phyloP scores from a whole-genome alignment of 805 yeast genomes.

The Lachancea sp. region DNA sequence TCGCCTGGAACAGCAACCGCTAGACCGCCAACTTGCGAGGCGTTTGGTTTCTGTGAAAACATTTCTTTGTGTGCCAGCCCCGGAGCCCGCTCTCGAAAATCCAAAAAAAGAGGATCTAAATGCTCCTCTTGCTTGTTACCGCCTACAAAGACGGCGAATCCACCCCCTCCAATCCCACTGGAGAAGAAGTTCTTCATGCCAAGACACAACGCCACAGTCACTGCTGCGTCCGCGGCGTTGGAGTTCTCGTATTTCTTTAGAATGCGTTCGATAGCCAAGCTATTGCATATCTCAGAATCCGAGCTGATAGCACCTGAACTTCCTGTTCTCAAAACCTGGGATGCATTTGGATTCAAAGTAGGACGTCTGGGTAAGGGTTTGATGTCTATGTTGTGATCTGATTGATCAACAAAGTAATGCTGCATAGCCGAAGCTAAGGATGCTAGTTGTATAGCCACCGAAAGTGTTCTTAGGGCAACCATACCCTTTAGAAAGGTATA shows the following conservation, averaged over 20 bases:
- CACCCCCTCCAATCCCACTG: conserved; percentile 94
- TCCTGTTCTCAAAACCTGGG: conserved; percentile 20
- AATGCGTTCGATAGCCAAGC: conserved; percentile 24
- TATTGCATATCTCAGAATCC: conserved; percentile 33
- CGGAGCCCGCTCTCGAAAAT: conserved; percentile 90
- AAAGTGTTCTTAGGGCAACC: not conserved
- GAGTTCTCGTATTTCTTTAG: conserved; percentile 40
- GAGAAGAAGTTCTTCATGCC: conserved; percentile 78
- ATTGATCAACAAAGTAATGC: conserved; percentile 3
- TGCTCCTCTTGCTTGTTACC: conserved; percentile 16
- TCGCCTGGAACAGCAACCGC: conserved; percentile 92
- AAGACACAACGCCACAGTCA: conserved; percentile 80
- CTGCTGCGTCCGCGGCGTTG: conserved; percentile 90
- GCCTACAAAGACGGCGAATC: conserved; percentile 46
- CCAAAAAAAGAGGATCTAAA: conserved; percentile 52
- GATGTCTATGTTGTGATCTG: conserved; percentile 36
- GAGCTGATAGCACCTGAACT: conserved; percentile 34
- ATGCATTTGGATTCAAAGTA: conserved; percentile 31
- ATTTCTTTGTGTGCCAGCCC: conserved; percentile 51
- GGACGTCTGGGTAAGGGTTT: conserved; percentile 35
- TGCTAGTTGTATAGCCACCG: not conserved
- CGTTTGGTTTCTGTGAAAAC: conserved; percentile 44
- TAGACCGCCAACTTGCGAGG: conserved; percentile 74
- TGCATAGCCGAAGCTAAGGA: conserved; percentile 1
- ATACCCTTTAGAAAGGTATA: not conserved